Conservation (phyloP, 768 basidiomycete species). For the Lactarius trivialis region DNA sequence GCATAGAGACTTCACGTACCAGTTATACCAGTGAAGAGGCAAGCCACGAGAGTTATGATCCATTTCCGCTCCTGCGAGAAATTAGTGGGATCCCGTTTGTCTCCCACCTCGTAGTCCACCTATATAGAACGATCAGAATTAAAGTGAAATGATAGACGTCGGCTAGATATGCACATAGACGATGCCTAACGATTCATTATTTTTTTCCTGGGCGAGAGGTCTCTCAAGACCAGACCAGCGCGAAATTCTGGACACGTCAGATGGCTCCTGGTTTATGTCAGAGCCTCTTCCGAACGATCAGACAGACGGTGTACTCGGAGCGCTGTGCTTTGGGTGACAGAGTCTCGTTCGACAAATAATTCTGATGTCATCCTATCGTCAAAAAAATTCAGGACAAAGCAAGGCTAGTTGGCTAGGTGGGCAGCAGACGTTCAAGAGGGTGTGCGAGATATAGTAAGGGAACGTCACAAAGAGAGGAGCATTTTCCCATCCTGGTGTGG, state of each 20-base stretch:
- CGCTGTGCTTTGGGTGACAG: not conserved
- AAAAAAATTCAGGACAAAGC: not conserved
- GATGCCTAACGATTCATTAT: not conserved
- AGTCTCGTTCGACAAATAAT: not conserved
- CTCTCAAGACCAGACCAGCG: not conserved
- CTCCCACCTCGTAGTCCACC: conserved; percentile 33
- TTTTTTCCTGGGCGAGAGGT: not conserved
- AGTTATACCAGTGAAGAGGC: conserved; percentile 41
- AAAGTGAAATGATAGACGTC: too few species aligned
- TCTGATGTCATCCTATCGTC: not conserved
- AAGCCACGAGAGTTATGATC: conserved; percentile 41
- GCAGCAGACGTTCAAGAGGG: not conserved
- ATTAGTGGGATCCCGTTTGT: conserved; percentile 31
- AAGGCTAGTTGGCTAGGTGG: not conserved
- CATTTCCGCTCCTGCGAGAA: conserved; percentile 31
- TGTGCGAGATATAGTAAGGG: not conserved
- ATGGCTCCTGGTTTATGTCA: not conserved
- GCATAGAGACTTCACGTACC: conserved; percentile 31
- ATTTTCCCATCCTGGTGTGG: too few species aligned
- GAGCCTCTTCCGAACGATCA: too few species aligned
- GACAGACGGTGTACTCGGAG: not conserved
- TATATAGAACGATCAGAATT: conserved; percentile 11
- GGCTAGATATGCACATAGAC: not conserved
- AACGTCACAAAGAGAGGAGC: too few species aligned
- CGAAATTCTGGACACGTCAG: not conserved